A percentile compares a stretch with the other conserved stretches of the same genome.
These are phyloP conservation scores for Trichoderma orchidacearum DNA, from an alignment of 495 filamentous ascomycete genomes.

Conservation along the genomic window DNA sequence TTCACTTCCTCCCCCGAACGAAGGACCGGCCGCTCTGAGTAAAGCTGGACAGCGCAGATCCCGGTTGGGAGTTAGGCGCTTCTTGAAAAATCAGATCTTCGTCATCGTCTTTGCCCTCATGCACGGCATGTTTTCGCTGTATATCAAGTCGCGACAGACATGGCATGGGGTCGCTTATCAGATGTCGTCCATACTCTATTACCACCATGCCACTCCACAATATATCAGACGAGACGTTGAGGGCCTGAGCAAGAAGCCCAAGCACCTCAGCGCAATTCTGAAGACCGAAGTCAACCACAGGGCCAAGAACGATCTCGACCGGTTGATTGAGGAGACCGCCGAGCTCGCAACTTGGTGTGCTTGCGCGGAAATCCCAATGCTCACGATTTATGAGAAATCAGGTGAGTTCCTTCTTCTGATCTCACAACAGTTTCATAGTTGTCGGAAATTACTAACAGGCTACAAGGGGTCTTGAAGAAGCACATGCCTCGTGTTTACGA, in stretches of 20 bases:
- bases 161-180: conserved; percentile 66
- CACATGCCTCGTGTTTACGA: conserved; percentile 67
- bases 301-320: conserved; percentile 55
- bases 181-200: conserved; percentile 64
- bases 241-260: conserved; percentile 52
- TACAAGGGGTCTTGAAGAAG: conserved; percentile 67
- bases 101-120: conserved; percentile 55
- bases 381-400: conserved; percentile 84
- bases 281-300: conserved; percentile 55
- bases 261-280: conserved; percentile 80
- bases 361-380: conserved; percentile 65
- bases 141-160: conserved; percentile 63
- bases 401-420: conserved; percentile 38
- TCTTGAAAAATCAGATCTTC: conserved; percentile 54
- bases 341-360: conserved; percentile 88
- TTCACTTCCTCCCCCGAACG: background rate
- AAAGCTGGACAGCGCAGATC: conserved; percentile 13
- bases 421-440: background rate
- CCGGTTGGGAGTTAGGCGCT: conserved; percentile 46
- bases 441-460: conserved; percentile 1
- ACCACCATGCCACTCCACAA: conserved; percentile 90
- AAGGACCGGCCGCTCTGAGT: background rate
- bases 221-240: conserved; percentile 82
- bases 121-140: conserved; percentile 73
- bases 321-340: conserved; percentile 74